A percentile compares a stretch with the other conserved stretches of the same genome.
These are phyloP conservation scores for Fusarium sp. DNA, from an alignment of 2,329 filamentous ascomycete genomes.

Conservation along the genomic window DNA sequence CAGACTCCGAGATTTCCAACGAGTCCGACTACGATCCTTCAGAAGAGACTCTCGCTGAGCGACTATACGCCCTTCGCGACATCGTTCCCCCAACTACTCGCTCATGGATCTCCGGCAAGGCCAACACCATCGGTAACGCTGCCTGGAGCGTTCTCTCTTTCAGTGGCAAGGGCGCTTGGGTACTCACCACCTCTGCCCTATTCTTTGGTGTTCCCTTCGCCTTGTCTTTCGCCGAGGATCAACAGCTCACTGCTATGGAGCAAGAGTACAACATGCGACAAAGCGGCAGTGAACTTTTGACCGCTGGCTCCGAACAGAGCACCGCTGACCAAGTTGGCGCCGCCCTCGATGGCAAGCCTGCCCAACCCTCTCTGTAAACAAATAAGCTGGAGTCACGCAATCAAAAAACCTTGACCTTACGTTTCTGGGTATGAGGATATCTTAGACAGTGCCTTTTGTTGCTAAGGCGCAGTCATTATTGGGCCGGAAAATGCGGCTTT, in stretches of 20 bases:
- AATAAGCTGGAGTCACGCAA: conserved; percentile 1
- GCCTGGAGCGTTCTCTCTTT: conserved; percentile 70
- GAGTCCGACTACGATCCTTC: conserved; percentile 75
- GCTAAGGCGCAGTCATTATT: conserved; percentile 32
- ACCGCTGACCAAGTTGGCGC: conserved; percentile 63
- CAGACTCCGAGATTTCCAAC: conserved; percentile 86
- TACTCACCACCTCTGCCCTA: conserved; percentile 88
- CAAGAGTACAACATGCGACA: conserved; percentile 96
- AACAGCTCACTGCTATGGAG: conserved; percentile 98
- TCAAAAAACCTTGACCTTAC: conserved; percentile 19
- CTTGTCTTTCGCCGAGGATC: conserved; percentile 92
- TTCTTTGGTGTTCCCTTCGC: conserved; percentile 94
- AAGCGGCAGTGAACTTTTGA: conserved; percentile 79
- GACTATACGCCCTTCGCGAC: conserved; percentile 77
- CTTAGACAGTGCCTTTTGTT: conserved; percentile 31
- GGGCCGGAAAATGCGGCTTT: conserved; percentile 31
- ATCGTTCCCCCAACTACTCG: conserved; percentile 80
- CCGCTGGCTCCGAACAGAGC: conserved; percentile 56
- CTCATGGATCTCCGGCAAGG: conserved; percentile 71
- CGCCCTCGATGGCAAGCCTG: conserved; percentile 58
- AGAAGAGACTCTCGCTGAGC: conserved; percentile 71
- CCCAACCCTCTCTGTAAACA: conserved; percentile 62
- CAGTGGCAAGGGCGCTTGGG: conserved; percentile 88
- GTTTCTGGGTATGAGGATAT: conserved; percentile 23
- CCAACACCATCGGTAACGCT: conserved; percentile 62